phyloP scores from a whole-genome alignment of 495 filamentous ascomycete species.

The Penicillium turbatum region DNA sequence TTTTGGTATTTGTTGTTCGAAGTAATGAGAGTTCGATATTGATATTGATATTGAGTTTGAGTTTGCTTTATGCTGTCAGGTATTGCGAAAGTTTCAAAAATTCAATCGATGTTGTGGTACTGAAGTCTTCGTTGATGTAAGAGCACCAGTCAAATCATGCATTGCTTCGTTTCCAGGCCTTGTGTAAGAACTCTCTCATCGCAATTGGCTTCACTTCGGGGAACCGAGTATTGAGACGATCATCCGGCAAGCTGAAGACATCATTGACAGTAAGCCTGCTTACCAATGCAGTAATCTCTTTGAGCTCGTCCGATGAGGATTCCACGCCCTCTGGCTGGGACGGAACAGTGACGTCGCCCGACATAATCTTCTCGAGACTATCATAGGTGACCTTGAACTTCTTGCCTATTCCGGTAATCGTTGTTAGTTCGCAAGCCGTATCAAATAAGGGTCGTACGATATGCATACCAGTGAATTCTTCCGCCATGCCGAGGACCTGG shows the following conservation, averaged over 20 bases:
- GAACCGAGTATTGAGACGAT: slow-evolving; percentile 25
- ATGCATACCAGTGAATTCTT: slow-evolving; percentile 43
- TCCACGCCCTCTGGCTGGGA: slow-evolving; percentile 23
- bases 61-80: background rate
- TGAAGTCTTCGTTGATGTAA: background rate
- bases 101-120: background rate
- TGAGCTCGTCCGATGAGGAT: slow-evolving; percentile 25
- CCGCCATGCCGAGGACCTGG: slow-evolving; percentile 40
- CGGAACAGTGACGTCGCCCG: slow-evolving; percentile 46
- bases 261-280: slow-evolving; percentile 31
- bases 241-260: slow-evolving; percentile 31
- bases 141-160: background rate
- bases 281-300: slow-evolving; percentile 30
- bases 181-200: slow-evolving; percentile 25
- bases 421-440: background rate
- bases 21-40: background rate
- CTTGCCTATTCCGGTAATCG: slow-evolving; percentile 26
- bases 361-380: slow-evolving; percentile 40
- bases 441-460: background rate
- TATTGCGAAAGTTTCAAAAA: background rate
- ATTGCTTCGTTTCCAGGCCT: slow-evolving; percentile 18
- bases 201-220: slow-evolving; percentile 27
- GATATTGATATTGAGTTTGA: background rate
- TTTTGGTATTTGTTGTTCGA: background rate
- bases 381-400: slow-evolving; percentile 51